Base-by-base conservation (phyloP, 352 stramenopile genomes). In the Thalassiosira hispida region DNA sequence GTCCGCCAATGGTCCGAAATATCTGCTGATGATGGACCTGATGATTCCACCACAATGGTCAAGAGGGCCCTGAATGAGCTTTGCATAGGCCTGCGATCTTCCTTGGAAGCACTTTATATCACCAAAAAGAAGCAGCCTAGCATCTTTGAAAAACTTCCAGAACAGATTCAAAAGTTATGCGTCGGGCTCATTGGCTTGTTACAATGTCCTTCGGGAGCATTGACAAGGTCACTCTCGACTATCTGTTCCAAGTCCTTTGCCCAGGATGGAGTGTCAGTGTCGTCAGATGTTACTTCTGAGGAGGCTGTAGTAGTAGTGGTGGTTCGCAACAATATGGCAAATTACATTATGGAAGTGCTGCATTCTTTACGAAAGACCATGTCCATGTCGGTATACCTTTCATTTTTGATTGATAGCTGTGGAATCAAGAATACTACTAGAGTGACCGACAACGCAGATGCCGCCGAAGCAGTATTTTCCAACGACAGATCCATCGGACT, bases 91-190 rank as follows among this genome's bases (percentile, higher is more conserved):
- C 49, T 81, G 27, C 47, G 62, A 22, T 46, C 14, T 72, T 81
- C 72, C 12, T 53, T 81, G 51, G 67, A 74, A 47, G 35, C 55
- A 22, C 59, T 85, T 8, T 85, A 49, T 6, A 76, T 64, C 25
- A 12, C 0, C 20, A 55, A 59, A 46, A 55, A 74, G 29, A 63
- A 59, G 55, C 67, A 83, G 57, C 18, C 31, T 16, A 85, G 84
- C 7, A 80, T 90, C 18, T 89, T 93, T 75, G 85, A 92, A 78
- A 63, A 18, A 23, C 83, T 90, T 53, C 64, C 88, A 35, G 55
- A 71, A 31, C 44, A 73, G 4, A 70, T 87, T 16, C 85, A 92
- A 76, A 84, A 85, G 70, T 44, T 84, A 44, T 64, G 65, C 20
- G 49, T 92, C 25, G 79, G 79, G 44, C 75, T 93, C 16, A 56